phyloP scores from a whole-genome alignment of 73 alveolate species.

The Breviolum minutum region DNA sequence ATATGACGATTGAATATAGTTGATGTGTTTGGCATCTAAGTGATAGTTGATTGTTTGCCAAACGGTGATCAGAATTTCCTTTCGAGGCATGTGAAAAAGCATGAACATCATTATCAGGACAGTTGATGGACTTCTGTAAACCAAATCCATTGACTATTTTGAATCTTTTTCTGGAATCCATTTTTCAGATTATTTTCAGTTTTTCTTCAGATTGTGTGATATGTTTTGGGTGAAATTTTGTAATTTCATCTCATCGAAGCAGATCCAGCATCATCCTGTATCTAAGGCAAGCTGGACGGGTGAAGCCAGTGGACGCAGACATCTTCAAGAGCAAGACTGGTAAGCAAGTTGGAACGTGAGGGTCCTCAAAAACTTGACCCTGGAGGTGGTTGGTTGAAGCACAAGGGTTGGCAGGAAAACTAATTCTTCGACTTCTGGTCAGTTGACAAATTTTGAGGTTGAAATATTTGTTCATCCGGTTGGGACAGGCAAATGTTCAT shows the following conservation, averaged over 20 bases:
- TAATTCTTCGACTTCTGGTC: neutral
- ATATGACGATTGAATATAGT: too few species aligned
- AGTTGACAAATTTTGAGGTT: too few species aligned
- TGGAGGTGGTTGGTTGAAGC: neutral
- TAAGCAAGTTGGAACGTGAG: constrained; percentile 33
- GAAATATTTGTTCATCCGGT: too few species aligned
- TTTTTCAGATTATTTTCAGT: neutral
- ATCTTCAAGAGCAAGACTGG: constrained; percentile 94
- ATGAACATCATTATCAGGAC: too few species aligned
- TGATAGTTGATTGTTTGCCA: neutral
- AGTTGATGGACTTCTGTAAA: too few species aligned
- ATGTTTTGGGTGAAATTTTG: neutral
- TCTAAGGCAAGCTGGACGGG: constrained; percentile 60
- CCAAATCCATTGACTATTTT: too few species aligned
- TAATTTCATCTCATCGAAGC: neutral
- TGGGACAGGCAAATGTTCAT: too few species aligned
- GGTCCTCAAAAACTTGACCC: neutral
- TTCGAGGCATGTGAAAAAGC: too few species aligned
- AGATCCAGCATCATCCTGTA: neutral
- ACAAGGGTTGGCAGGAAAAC: neutral
- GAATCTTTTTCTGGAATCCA: too few species aligned
- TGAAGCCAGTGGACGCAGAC: constrained; percentile 93
- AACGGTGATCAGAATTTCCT: too few species aligned
- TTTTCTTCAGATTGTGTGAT: neutral
- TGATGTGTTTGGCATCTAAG: neutral